A percentile compares a stretch with the other conserved stretches of the same genome.
phyloP scores from a whole-genome alignment of 2,329 filamentous ascomycete species.

The Eutypella sp. region DNA sequence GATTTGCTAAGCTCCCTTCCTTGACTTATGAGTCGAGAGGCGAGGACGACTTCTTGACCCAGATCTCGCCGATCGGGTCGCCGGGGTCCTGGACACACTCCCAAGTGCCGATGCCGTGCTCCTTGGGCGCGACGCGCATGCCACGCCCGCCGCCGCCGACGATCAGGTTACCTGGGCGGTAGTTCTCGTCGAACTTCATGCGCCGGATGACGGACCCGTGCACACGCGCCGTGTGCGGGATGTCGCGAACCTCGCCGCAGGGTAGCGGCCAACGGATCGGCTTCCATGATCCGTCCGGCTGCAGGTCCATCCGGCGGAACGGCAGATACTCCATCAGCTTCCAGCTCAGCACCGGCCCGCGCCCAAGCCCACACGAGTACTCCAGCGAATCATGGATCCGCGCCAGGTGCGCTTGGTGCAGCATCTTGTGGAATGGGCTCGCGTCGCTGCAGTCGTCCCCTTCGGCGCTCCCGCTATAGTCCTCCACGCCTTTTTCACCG shows the following conservation, averaged over 20 bases:
- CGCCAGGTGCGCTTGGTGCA: constrained; percentile 51
- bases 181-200: constrained; percentile 58
- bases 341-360: constrained; percentile 59
- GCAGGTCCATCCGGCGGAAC: constrained; percentile 75
- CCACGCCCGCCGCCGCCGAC: constrained; percentile 74
- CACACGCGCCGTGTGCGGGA: constrained; percentile 64
- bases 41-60: constrained; percentile 49
- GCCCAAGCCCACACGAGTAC: constrained; percentile 55
- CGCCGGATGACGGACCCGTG: constrained; percentile 71
- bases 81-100: constrained; percentile 58
- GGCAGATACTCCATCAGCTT: constrained; percentile 75
- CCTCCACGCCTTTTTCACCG: no score
- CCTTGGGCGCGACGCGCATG: constrained; percentile 52
- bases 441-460: not conserved
- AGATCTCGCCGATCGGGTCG: constrained; percentile 65
- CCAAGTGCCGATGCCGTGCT: constrained; percentile 70
- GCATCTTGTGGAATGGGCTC: constrained; percentile 48
- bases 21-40: no score
- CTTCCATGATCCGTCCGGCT: constrained; percentile 68
- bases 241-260: constrained; percentile 70
- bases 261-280: constrained; percentile 78
- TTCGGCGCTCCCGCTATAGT: constrained; percentile 2
- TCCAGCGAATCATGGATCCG: constrained; percentile 66
- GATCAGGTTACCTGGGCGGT: constrained; percentile 76
- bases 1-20: no score